These are phyloP conservation scores for Rhypophila decipiens DNA, from an alignment of 495 filamentous ascomycete genomes.

Conservation along the genomic window DNA sequence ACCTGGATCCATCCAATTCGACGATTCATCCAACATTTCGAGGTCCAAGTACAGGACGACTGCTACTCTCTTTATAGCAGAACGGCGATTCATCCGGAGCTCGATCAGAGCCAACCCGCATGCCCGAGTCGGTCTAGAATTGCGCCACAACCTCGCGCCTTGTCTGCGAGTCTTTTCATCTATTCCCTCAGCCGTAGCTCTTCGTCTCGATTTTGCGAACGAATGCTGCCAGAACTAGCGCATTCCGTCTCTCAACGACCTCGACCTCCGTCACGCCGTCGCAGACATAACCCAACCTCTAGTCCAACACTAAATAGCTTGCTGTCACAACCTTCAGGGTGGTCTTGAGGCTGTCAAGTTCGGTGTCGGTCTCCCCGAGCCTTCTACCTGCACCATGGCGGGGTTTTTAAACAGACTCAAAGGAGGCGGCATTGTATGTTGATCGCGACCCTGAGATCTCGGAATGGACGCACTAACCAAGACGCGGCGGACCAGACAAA, in stretches of 20 bases:
- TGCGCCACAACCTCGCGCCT: constrained; percentile 7
- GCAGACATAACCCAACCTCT: no score
- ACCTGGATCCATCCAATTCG: no score
- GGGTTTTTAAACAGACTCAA: constrained; percentile 42
- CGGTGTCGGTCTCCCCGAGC: constrained; percentile 9
- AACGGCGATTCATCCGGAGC: neutral
- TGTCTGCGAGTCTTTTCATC: neutral
- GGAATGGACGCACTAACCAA: constrained; percentile 3
- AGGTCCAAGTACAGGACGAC: no score
- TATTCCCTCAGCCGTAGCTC: neutral
- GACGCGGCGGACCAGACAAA: constrained; percentile 17
- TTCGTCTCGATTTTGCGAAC: constrained; percentile 7
- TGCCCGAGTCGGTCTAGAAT: neutral
- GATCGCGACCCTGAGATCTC: neutral
- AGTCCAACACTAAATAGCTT: constrained; percentile 3
- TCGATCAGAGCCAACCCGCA: neutral
- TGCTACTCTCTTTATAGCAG: no score
- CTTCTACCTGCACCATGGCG: constrained; percentile 29
- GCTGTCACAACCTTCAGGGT: constrained; percentile 1
- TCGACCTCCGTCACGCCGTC: constrained; percentile 7
- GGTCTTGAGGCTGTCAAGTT: constrained; percentile 8
- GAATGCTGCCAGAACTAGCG: constrained; percentile 6
- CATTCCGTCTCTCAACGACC: constrained; percentile 2
- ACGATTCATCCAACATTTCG: no score
- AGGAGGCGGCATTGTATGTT: constrained; percentile 27